These are phyloP conservation scores for Pestalotiopsis sp. DNA, from an alignment of 2,329 filamentous ascomycete genomes.

Conservation along the genomic window DNA sequence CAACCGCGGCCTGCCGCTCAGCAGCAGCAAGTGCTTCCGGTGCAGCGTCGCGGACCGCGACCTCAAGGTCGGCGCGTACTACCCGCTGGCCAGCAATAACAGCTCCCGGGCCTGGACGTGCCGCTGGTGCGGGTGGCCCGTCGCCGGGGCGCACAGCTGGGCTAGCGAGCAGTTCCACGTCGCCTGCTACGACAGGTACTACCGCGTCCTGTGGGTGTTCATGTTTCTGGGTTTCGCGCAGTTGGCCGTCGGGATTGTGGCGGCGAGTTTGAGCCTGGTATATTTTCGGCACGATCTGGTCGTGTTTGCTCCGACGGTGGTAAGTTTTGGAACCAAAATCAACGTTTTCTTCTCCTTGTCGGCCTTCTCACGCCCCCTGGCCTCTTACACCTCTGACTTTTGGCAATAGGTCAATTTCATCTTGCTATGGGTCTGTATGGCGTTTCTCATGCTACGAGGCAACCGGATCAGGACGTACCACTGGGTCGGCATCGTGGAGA, in stretches of 20 bases:
- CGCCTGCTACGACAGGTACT: constrained; percentile 42
- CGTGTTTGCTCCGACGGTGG: constrained; percentile 34
- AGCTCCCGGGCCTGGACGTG: constrained; percentile 39
- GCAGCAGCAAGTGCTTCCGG: constrained; percentile 40
- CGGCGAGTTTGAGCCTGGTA: constrained; percentile 40
- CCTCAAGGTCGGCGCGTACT: constrained; percentile 38
- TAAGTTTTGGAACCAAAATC: constrained; percentile 27
- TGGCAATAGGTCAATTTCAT: constrained; percentile 38
- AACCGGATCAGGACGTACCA: constrained; percentile 42
- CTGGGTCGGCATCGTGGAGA: constrained; percentile 39
- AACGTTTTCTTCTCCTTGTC: neutral
- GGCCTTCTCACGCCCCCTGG: neutral
- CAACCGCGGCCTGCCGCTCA: constrained; percentile 22
- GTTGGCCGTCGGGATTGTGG: constrained; percentile 37
- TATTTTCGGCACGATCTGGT: constrained; percentile 33
- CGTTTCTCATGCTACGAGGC: constrained; percentile 36
- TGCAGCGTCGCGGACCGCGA: constrained; percentile 40
- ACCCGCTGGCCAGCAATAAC: constrained; percentile 35
- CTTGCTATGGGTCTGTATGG: constrained; percentile 37
- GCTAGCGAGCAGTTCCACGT: constrained; percentile 44
- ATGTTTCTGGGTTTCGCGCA: constrained; percentile 43
- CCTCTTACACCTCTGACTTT: neutral
- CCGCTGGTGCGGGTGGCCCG: constrained; percentile 47
- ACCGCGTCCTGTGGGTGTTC: constrained; percentile 38
- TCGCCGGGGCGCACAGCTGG: constrained; percentile 32